A percentile compares a stretch with the other conserved stretches of the same genome.
These are phyloP conservation scores for Debaryomyces tyrocola DNA, from an alignment of 805 yeast genomes.

Conservation along the genomic window DNA sequence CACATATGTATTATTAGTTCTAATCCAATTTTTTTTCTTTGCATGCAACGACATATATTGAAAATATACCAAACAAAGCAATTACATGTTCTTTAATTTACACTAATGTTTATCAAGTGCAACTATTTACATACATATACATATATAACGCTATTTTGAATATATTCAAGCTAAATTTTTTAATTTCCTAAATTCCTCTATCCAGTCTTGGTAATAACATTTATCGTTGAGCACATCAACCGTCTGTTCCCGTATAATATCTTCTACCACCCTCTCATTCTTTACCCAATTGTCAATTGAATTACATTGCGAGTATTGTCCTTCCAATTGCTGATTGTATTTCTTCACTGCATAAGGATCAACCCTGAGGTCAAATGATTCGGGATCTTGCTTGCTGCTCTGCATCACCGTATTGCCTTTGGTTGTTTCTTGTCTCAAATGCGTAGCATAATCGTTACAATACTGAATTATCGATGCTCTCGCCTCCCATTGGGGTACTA, in stretches of 20 bases:
- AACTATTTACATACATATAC: background rate
- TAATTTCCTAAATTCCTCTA: slow-evolving; percentile 19
- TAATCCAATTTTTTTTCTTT: background rate
- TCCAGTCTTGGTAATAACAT: slow-evolving; percentile 40
- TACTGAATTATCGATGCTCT: slow-evolving; percentile 29
- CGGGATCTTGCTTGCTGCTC: slow-evolving; percentile 1
- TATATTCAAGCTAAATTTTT: background rate
- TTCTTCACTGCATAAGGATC: slow-evolving; percentile 40
- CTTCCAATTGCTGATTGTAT: slow-evolving; percentile 19
- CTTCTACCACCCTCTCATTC: slow-evolving; percentile 35
- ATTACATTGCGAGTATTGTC: slow-evolving; percentile 25
- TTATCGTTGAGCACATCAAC: slow-evolving; percentile 31
- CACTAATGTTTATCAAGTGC: too few relatives aligned
- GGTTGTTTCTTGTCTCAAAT: slow-evolving; percentile 17
- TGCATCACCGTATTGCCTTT: background rate
- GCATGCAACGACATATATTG: background rate
- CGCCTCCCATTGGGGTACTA: slow-evolving; percentile 38
- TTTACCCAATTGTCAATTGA: slow-evolving; percentile 35
- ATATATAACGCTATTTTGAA: background rate
- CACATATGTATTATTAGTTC: background rate
- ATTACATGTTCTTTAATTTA: too few relatives aligned
- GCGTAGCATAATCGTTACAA: slow-evolving; percentile 28
- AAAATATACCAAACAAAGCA: too few relatives aligned
- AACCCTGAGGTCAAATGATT: slow-evolving; percentile 28
- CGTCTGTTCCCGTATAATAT: slow-evolving; percentile 34